Conservation (phyloP, 306 rosid genomes). For the Parietaria judaica region DNA sequence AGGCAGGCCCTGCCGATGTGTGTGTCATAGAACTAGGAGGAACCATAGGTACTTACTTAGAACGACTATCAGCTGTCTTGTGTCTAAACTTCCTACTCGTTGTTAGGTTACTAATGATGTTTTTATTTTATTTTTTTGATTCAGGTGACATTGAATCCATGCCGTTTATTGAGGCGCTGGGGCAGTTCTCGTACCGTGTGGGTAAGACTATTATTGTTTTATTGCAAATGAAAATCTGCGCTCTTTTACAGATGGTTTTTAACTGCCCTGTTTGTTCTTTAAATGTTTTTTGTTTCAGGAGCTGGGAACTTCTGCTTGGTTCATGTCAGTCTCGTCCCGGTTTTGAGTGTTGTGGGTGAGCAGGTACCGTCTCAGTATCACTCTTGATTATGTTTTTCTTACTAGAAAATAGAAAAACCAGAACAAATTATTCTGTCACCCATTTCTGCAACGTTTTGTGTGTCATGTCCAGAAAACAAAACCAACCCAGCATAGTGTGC, state of each 20-base stretch:
- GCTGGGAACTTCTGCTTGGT: conserved; percentile 37
- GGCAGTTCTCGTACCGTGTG: conserved; percentile 43
- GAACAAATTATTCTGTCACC: background rate
- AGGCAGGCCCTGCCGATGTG: conserved; percentile 41
- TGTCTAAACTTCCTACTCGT: conserved; percentile 2
- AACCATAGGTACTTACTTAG: conserved; percentile 29
- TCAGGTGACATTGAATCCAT: conserved; percentile 47
- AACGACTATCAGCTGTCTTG: background rate
- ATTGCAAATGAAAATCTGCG: background rate
- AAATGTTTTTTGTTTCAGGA: conserved; percentile 19
- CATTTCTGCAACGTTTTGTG: conserved; percentile 19
- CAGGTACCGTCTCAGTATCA: conserved; percentile 21
- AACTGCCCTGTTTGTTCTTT: background rate
- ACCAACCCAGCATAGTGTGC: conserved; percentile 48
- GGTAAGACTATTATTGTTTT: conserved; percentile 23
- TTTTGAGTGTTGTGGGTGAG: conserved; percentile 43
- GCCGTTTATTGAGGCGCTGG: conserved; percentile 51
- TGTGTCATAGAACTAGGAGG: conserved; percentile 51
- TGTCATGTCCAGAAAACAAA: conserved; percentile 35
- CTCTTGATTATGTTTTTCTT: background rate
- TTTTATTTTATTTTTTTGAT: conserved; percentile 9
- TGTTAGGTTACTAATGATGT: conserved; percentile 11
- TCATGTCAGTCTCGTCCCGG: conserved; percentile 52
- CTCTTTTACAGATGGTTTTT: background rate
- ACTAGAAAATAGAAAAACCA: background rate